Percentiles rank a stretch among this genome's conserved stretches.
These are phyloP conservation scores for Leucocoprinus leucothites DNA, from an alignment of 768 basidiomycete species.

Conservation along the genomic window DNA sequence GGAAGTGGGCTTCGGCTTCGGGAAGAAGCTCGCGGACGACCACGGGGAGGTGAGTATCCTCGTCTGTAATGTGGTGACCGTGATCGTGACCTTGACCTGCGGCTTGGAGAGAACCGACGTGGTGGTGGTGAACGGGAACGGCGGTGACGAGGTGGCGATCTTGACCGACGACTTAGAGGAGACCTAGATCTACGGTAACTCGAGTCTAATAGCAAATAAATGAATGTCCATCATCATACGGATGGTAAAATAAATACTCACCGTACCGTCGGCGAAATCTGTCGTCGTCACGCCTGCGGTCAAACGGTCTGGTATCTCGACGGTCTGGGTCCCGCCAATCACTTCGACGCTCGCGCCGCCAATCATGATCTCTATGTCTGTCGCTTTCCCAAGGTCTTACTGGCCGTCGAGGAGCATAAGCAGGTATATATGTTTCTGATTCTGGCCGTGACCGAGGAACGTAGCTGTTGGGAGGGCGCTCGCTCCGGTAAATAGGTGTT, in stretches of 20 bases:
- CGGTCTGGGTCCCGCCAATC: slow-evolving; percentile 16
- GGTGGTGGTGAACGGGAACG: slow-evolving; percentile 4
- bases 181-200: slow-evolving; percentile 17
- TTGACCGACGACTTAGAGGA: slow-evolving; percentile 15
- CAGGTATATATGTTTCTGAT: slow-evolving; percentile 23
- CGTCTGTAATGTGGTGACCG: slow-evolving; percentile 13
- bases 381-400: slow-evolving; percentile 15
- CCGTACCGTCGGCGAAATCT: slow-evolving; percentile 8
- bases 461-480: slow-evolving; percentile 11
- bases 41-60: slow-evolving; percentile 2
- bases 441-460: slow-evolving; percentile 10
- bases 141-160: slow-evolving; percentile 4
- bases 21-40: neutral
- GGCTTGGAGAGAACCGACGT: slow-evolving; percentile 8
- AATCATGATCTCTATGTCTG: slow-evolving; percentile 18
- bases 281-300: slow-evolving; percentile 11
- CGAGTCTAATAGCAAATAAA: neutral
- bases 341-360: slow-evolving; percentile 15
- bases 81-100: too few species aligned
- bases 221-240: neutral
- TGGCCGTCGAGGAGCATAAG: slow-evolving; percentile 17
- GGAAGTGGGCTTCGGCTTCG: slow-evolving; percentile 17
- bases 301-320: slow-evolving; percentile 11
- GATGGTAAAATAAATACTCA: neutral
- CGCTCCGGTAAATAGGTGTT: slow-evolving; percentile 7